Conservation (phyloP, 208 protist genomes). For the Leishmania arabica region DNA sequence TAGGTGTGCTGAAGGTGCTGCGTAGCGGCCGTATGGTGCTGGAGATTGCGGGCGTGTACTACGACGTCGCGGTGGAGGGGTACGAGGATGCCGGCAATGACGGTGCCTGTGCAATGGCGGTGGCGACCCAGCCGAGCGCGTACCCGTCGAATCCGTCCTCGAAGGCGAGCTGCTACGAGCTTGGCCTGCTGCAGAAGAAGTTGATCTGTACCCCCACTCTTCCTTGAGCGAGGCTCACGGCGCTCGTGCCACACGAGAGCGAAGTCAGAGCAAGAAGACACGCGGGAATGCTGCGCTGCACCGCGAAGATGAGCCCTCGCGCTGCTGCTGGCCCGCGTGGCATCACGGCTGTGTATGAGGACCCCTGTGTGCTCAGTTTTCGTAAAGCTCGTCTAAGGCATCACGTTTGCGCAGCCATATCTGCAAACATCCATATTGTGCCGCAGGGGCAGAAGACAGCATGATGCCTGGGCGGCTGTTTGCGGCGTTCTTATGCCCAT, state of each 20-base stretch:
- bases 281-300: background rate
- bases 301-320: background rate
- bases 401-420: background rate
- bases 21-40: slow-evolving; percentile 82
- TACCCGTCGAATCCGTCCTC: slow-evolving; percentile 35
- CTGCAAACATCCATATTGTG: background rate
- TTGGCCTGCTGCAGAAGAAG: slow-evolving; percentile 74
- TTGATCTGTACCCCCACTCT: slow-evolving; percentile 80
- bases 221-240: slow-evolving; percentile 8
- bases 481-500: background rate
- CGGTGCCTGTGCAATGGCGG: slow-evolving; percentile 47
- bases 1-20: slow-evolving; percentile 81
- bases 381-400: background rate
- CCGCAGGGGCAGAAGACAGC: background rate
- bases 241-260: background rate
- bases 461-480: no score
- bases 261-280: background rate
- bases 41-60: slow-evolving; percentile 74
- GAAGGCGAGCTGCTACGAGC: slow-evolving; percentile 62
- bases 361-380: background rate
- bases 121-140: slow-evolving; percentile 46
- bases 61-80: slow-evolving; percentile 69
- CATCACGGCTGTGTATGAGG: background rate
- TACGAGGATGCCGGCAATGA: slow-evolving; percentile 37
- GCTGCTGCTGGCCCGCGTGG: background rate